A percentile compares a stretch with the other conserved stretches of the same genome.
phyloP scores from a whole-genome alignment of 1,139 yeast genomes.

The Pichia cactophila region DNA sequence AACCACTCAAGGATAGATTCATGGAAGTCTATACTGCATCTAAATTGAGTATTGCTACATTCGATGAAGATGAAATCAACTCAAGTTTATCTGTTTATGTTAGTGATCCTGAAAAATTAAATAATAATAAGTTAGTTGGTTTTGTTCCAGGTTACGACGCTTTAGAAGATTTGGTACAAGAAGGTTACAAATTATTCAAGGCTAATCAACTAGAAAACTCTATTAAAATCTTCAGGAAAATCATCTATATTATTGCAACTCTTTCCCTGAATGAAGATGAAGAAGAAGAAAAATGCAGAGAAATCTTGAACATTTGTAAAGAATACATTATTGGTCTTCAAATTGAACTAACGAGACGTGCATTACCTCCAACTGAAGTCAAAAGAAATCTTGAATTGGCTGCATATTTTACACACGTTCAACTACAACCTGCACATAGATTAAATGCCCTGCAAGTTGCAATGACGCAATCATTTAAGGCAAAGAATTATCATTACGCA shows the following conservation, averaged over 20 bases:
- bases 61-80: constrained; percentile 39
- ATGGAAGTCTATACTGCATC: constrained; percentile 75
- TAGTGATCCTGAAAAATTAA: constrained; percentile 50
- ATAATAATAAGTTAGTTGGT: constrained; percentile 54
- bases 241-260: constrained; percentile 69
- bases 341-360: constrained; percentile 82
- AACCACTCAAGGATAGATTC: constrained; percentile 78
- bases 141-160: constrained; percentile 65
- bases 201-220: constrained; percentile 80
- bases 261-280: constrained; percentile 65
- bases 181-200: constrained; percentile 77
- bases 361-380: constrained; percentile 59
- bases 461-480: constrained; percentile 82
- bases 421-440: constrained; percentile 75
- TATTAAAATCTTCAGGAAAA: constrained; percentile 66
- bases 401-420: constrained; percentile 85
- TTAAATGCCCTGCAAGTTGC: constrained; percentile 91
- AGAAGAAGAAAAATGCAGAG: constrained; percentile 70
- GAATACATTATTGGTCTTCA: constrained; percentile 90
- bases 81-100: constrained; percentile 66
- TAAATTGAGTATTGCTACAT: constrained; percentile 67
- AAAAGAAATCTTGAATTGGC: constrained; percentile 91
- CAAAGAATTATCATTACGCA: constrained; percentile 83
- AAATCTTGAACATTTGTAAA: constrained; percentile 65
- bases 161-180: constrained; percentile 58